These are phyloP conservation scores for Chaetomium sp. DNA, from an alignment of 2,329 filamentous ascomycete genomes.

Conservation along the genomic window DNA sequence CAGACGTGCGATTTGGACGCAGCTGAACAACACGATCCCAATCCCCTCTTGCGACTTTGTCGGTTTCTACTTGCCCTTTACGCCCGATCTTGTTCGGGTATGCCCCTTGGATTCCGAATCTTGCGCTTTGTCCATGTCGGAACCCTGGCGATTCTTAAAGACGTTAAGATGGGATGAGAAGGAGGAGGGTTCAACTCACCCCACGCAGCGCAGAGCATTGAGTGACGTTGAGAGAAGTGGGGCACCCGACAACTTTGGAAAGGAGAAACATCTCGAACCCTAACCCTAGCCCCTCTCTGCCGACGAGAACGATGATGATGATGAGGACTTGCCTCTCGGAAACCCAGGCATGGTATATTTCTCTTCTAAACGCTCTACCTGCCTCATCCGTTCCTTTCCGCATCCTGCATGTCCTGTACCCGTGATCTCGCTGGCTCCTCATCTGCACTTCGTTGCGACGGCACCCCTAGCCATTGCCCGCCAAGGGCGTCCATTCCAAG, in stretches of 20 bases:
- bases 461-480: conserved; percentile 21
- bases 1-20: neutral
- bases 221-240: conserved; percentile 25
- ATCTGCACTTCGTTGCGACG: neutral
- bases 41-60: neutral
- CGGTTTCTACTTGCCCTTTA: conserved; percentile 32
- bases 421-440: neutral
- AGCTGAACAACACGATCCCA: neutral
- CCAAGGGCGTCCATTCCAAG: neutral
- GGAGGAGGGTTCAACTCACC: neutral
- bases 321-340: neutral
- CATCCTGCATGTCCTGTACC: neutral
- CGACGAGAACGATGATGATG: neutral
- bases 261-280: no score
- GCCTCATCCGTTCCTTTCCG: neutral
- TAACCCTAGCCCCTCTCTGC: conserved; percentile 3
- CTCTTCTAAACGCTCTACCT: neutral
- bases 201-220: neutral
- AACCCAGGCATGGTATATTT: neutral
- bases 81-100: conserved; percentile 35
- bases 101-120: conserved; percentile 31
- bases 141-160: neutral
- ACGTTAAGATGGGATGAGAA: neutral
- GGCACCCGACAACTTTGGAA: neutral
- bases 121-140: neutral